A percentile compares a stretch with the other conserved stretches of the same genome.
phyloP scores from a whole-genome alignment of 495 filamentous ascomycete species.

The Aspergillus haitiensis region DNA sequence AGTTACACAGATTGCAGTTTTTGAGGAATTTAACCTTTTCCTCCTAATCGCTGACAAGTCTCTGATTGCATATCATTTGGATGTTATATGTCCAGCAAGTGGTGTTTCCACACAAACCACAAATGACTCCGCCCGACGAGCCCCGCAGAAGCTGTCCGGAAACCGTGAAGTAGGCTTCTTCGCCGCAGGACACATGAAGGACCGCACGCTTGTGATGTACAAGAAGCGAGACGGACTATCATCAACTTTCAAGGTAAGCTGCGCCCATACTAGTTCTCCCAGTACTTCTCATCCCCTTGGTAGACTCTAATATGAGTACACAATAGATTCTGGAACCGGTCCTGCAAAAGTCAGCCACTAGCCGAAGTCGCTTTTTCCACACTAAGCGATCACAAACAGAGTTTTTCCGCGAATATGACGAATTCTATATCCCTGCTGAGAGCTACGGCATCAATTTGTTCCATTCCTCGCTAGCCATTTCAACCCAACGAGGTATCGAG shows the following conservation, averaged over 20 bases:
- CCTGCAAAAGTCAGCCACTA: constrained; percentile 67
- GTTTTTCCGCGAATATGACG: constrained; percentile 96
- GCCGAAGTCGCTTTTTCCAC: constrained; percentile 65
- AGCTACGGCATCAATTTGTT: constrained; percentile 95
- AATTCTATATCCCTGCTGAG: constrained; percentile 98
- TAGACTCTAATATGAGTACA: constrained; percentile 7
- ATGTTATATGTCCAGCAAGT: constrained; percentile 76
- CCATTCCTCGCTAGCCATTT: constrained; percentile 86
- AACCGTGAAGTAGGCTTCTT: constrained; percentile 93
- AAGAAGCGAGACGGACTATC: constrained; percentile 91
- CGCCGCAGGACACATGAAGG: constrained; percentile 93
- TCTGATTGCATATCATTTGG: constrained; percentile 91
- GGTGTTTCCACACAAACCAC: constrained; percentile 55
- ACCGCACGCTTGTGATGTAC: constrained; percentile 89
- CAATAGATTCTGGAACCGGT: constrained; percentile 82
- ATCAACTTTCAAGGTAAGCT: constrained; percentile 78
- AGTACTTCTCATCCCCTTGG: not conserved
- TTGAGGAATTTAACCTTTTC: constrained; percentile 93
- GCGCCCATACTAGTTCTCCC: not conserved
- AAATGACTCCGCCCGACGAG: constrained; percentile 64
- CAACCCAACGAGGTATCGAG: constrained; percentile 90
- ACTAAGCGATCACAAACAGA: constrained; percentile 74
- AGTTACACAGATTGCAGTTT: constrained; percentile 90
- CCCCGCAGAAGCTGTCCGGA: constrained; percentile 88
- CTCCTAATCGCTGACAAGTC: constrained; percentile 88